Evolutionary conservation across 768 basidiomycete species (phyloP), one percentile per base, ranked within the genome.

Genomic region (Cystobasidium ongulense): DNA sequence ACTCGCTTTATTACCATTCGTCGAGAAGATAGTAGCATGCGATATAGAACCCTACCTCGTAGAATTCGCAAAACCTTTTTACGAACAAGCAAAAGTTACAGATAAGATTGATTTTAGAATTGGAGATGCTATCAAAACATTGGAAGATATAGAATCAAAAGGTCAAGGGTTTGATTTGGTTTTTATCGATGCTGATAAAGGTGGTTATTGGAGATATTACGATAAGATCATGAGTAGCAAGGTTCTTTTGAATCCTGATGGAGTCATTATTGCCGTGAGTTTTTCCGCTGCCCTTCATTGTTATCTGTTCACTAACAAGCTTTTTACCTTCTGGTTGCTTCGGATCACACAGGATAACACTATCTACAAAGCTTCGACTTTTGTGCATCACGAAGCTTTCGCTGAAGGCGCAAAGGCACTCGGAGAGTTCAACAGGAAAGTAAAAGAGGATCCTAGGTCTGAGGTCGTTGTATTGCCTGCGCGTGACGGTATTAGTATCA

Each of bases 21-120:
- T 83, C 66, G 80, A 82, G 68, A 82, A 81, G 59, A 80, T 83
- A 18, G 80, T 81, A 29, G 80, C 82, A 18, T 81, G 83, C 74
- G 80, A 80, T 43, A 62, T 76, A 66, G 77, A 78, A 65, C 70
- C 65, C 11, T 74, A 62, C 67, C 72, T 75, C 2, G 46, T 53
- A 13, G 53, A 66, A 17, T 76, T 75, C 63, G 72, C 50, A 31
- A 25, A 57, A 43, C 78, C 76, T 23, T 76, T 23, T 36, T 78
- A 76, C 73, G 21, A 62, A 5, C 62, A 66, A 29, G 78, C 76
- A 1, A 76, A 75, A 33, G 75, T 77, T 17, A 4, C 64, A n/a
- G 29, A 70, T 25, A 78, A 78, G 52, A 78, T 78, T 46, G 75
- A 77, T 36, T 75, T 73, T 38, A 25, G 65, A 23, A 75, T 78